phyloP scores from a whole-genome alignment of 208 protist species.

The Leishmania tropica region DNA sequence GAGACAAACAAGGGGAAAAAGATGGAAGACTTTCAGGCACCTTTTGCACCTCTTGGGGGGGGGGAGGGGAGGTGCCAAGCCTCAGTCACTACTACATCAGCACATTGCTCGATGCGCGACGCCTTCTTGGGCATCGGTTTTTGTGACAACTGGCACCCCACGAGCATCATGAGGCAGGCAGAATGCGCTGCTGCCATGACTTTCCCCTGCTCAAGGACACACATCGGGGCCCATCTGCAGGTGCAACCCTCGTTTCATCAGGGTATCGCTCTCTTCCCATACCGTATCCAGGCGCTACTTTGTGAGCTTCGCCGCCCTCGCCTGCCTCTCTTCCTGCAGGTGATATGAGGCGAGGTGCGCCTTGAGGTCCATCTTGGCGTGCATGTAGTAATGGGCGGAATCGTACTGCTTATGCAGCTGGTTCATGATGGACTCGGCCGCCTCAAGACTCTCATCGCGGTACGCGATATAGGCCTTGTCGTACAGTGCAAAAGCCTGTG shows the following conservation, averaged over 20 bases:
- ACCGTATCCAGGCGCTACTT: background rate
- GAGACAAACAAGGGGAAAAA: too few species aligned
- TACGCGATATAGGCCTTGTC: slow-evolving; percentile 40
- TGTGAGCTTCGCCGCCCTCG: background rate
- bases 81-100: too few species aligned
- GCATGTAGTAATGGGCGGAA: slow-evolving; percentile 43
- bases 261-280: background rate
- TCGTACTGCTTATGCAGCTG: slow-evolving; percentile 47
- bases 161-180: background rate
- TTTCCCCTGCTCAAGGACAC: background rate
- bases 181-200: background rate
- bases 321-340: slow-evolving; percentile 19
- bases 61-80: too few species aligned
- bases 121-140: too few species aligned
- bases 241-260: background rate
- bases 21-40: too few species aligned
- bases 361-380: slow-evolving; percentile 36
- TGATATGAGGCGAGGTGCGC: slow-evolving; percentile 40
- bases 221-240: background rate
- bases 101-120: too few species aligned
- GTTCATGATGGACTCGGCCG: slow-evolving; percentile 23
- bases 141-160: too few species aligned
- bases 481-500: slow-evolving; percentile 40
- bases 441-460: slow-evolving; percentile 24
- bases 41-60: too few species aligned